These are phyloP conservation scores for Cercospora sp. DNA, from an alignment of 2,329 filamentous ascomycete genomes.

Conservation along the genomic window DNA sequence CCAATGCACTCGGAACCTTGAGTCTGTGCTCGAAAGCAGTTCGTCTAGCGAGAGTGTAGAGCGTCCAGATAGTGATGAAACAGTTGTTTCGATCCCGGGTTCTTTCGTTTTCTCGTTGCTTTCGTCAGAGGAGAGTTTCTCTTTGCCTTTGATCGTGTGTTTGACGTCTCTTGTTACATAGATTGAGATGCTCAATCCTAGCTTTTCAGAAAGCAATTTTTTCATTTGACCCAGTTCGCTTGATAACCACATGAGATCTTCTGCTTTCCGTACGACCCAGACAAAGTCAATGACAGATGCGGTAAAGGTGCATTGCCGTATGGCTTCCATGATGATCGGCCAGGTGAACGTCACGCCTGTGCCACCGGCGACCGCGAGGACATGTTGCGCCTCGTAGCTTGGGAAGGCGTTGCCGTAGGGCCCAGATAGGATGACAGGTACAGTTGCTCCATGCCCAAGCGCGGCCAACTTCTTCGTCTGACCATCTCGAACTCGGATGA, in stretches of 20 bases:
- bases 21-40: constrained; percentile 21
- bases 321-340: constrained; percentile 43
- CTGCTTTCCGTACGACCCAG: constrained; percentile 61
- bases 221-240: constrained; percentile 56
- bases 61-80: neutral
- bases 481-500: constrained; percentile 47
- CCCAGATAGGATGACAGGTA: constrained; percentile 61
- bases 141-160: constrained; percentile 38
- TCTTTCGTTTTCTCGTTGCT: neutral
- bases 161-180: constrained; percentile 55
- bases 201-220: constrained; percentile 40
- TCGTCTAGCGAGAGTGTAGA: constrained; percentile 16
- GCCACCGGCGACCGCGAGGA: constrained; percentile 51
- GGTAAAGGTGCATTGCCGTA: constrained; percentile 33
- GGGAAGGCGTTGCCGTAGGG: constrained; percentile 55
- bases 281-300: constrained; percentile 56
- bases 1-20: constrained; percentile 29
- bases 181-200: constrained; percentile 54
- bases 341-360: constrained; percentile 61
- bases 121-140: neutral
- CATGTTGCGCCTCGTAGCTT: constrained; percentile 26
- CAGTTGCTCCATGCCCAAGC: constrained; percentile 44
- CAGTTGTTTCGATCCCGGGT: neutral
- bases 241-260: constrained; percentile 60
- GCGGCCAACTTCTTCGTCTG: constrained; percentile 59